Evolutionary conservation across 768 basidiomycete genomes (phyloP), one percentile per base, ranked within the genome.

Genomic region (Mycena sanguinolenta): DNA sequence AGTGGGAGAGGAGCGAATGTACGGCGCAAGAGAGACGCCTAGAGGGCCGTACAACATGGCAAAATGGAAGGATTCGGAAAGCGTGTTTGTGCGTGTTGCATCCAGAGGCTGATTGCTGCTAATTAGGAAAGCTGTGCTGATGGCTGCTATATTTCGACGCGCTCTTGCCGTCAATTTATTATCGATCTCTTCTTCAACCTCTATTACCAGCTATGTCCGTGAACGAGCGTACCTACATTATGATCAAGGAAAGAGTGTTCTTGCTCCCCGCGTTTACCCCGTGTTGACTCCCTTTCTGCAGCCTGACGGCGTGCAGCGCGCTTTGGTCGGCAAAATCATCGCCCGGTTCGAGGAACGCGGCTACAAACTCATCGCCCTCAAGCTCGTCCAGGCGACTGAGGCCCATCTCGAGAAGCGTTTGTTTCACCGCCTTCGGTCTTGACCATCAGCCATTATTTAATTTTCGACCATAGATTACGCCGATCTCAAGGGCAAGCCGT

Each of bases 271-370:
- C 13, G 36, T 58, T 32, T 19, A 39, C 17, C 25, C 46, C 28
- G 53, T 53, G 39, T 52, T 68, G 62, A 70, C 65, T 44, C 63
- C 36, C 52, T 38, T 54, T 55, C 27, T 70, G 21, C 77, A 98
- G 97, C 98, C 98, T 77, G 98, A 99, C 85, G 98, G 97, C 82
- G 98, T 99, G 86, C 96, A 98, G 85, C 94, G 98, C 77, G 91
- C 88, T 75, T 93, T 98, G 84, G 87, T 97, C 81, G 97, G 95
- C 80, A 92, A 95, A 86, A 98, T 99, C 90, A 95, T 97, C 84
- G 77, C 88, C 79, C 90, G 97, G 77, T 99, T 99, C 84, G 98
- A 99, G 90, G 91, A 93, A 86, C 95, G 97, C 75, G 98, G 98
- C 75, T 99, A 91, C 92, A 98, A 98, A 89, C 92, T 99, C 81